Evolutionary conservation across 1,284 basidiomycete species (phyloP).

Genomic region (Naganishia albida): DNA sequence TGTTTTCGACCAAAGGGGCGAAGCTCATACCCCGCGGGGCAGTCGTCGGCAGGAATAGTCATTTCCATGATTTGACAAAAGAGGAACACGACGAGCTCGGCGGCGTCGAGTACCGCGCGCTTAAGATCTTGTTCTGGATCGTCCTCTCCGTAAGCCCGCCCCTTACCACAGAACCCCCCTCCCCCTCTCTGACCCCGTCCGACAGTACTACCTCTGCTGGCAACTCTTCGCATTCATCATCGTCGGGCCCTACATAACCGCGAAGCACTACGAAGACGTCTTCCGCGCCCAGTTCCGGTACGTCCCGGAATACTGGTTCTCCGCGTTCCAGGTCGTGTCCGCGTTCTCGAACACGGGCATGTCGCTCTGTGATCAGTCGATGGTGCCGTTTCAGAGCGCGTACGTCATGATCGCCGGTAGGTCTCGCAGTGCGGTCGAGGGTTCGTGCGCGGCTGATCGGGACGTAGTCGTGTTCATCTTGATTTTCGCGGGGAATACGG

Average conservation of each 20-base stretch:
- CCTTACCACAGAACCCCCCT: too few relatives aligned
- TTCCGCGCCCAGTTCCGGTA: slow-evolving; percentile 63
- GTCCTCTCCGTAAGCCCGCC: slow-evolving; percentile 60
- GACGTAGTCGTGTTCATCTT: slow-evolving; percentile 58
- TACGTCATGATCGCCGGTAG: slow-evolving; percentile 72
- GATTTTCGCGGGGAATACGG: slow-evolving; percentile 88
- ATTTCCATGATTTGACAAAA: slow-evolving; percentile 75
- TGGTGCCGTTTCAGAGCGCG: slow-evolving; percentile 82
- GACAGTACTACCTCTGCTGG: slow-evolving; percentile 71
- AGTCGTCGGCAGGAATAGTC: slow-evolving; percentile 79
- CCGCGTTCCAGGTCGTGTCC: slow-evolving; percentile 81
- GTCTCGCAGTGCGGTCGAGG: slow-evolving; percentile 16
- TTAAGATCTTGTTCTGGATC: slow-evolving; percentile 76
- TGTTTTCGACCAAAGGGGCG: neutral
- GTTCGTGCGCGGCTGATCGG: too few relatives aligned
- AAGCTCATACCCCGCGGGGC: neutral
- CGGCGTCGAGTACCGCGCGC: slow-evolving; percentile 89
- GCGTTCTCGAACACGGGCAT: slow-evolving; percentile 87
- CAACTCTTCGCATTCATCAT: slow-evolving; percentile 70
- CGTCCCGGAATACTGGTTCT: slow-evolving; percentile 72
- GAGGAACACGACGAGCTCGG: slow-evolving; percentile 89
- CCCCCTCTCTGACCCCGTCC: slow-evolving; percentile 40
- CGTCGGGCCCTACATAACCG: slow-evolving; percentile 75
- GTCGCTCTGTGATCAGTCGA: slow-evolving; percentile 83
- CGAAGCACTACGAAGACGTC: slow-evolving; percentile 55